Base-by-base conservation (phyloP, 352 stramenopile species). In the Phytophthora rubi region DNA sequence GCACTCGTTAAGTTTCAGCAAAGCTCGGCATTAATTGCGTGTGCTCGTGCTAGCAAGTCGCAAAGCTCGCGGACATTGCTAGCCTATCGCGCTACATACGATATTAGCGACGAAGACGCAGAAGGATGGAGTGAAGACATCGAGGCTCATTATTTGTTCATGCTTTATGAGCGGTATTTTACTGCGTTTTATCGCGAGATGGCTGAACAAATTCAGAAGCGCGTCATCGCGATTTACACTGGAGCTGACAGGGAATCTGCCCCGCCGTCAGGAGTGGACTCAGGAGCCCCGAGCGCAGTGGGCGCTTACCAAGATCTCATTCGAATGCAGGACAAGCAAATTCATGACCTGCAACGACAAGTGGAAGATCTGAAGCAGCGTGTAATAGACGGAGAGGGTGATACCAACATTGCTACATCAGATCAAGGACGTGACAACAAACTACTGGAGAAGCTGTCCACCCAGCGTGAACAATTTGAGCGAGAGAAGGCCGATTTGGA, bases 241-340 rank as follows among this genome's bases (percentile, higher is more conserved):
- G 67, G 75, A 28, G 65, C 71, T 10, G 76, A 76, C 16, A 45
- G 68, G 21, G 70, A 75, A 13, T 52, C 62, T 47, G 23, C 48
- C 23, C 42, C 51, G 44, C 51, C 35, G 37, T 68, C 53, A 32
- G 23, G 54, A 6, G 52, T 60, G 6, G 59, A 76, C 26, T 62
- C 68, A 16, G 59, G 62, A 13, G 44, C 56, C 30, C 39, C 45
- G 18, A 79, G 71, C 54, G 71, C 82, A 12, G 73, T 86, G 9
- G 65, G 72, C 32, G 84, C 86, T 3, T 94, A 94, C 44, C 85
- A 92, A 39, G 85, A 94, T 54, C 76, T 94, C 28, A 94, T 94
- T 58, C 84, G 87, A 5, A 89, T 93, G 66, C 87, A 94, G 68
- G 87, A 94, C 48, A 82, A 88, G 53, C 81, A 92, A 42, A 81